Evolutionary conservation across 176 grass and related monocot genomes (phyloP).

Genomic region (Raddia distichophylla): DNA sequence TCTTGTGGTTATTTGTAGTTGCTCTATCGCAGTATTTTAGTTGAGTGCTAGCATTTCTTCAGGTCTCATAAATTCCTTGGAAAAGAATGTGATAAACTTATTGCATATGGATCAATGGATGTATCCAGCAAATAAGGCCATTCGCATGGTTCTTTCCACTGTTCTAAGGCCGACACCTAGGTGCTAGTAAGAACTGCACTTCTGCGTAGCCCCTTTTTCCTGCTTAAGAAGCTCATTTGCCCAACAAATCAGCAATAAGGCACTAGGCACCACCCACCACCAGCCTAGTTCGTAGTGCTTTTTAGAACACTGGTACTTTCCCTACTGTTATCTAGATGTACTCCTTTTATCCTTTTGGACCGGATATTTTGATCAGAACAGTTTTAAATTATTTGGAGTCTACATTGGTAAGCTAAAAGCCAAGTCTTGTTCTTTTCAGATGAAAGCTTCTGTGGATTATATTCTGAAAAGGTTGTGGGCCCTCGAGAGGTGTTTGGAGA

Average conservation of each 20-base stretch:
- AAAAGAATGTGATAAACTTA: neutral
- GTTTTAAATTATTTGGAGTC: neutral
- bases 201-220: no score
- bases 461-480: no score
- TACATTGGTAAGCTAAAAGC: no score
- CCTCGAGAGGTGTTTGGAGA: no score
- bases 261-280: no score
- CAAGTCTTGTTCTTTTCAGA: no score
- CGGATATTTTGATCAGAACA: neutral
- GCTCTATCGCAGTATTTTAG: neutral
- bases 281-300: no score
- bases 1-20: neutral
- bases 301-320: neutral
- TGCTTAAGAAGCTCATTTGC: no score
- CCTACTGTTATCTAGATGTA: constrained; percentile 15
- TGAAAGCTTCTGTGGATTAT: no score
- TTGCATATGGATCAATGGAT: neutral
- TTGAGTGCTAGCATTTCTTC: neutral
- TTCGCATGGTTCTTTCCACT: neutral
- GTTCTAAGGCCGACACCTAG: no score
- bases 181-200: no score
- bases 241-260: no score
- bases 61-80: neutral
- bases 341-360: neutral
- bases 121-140: neutral